These are phyloP conservation scores for Berberis thunbergii DNA, from an alignment of 164 flowering plant genomes.

Conservation along the genomic window DNA sequence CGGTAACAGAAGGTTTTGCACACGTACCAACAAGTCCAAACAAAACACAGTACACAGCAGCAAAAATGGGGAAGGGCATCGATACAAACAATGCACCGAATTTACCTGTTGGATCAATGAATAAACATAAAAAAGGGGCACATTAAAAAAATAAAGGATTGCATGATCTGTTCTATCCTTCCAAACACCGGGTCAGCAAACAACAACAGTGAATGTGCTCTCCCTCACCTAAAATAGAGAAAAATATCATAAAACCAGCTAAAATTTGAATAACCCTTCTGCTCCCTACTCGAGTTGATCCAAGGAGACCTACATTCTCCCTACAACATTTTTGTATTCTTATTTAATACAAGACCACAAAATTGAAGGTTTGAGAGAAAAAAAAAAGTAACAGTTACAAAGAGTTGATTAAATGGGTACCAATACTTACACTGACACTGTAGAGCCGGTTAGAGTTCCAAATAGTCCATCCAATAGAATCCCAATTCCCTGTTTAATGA, in stretches of 20 bases:
- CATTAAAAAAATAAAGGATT: neutral
- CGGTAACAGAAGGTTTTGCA: neutral
- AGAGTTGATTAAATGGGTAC: neutral
- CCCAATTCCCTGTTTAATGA: conserved; percentile 57
- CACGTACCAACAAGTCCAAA: conserved; percentile 82
- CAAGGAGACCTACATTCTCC: conserved; percentile 93
- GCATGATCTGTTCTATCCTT: neutral
- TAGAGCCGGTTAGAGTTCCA: conserved; percentile 79
- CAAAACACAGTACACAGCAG: no score
- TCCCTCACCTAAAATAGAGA: conserved; percentile 77
- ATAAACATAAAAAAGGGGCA: neutral
- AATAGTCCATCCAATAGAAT: conserved; percentile 76
- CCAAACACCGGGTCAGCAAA: neutral
- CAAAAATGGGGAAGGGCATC: conserved; percentile 90
- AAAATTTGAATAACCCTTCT: conserved; percentile 96
- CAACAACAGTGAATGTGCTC: neutral
- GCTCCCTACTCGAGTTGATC: conserved; percentile 94
- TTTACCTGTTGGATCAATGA: conserved; percentile 48
- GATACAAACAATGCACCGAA: conserved; percentile 98
- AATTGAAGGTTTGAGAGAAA: neutral
- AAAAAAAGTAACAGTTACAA: neutral
- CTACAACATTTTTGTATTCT: neutral
- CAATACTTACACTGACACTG: conserved; percentile 81
- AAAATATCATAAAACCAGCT: conserved; percentile 98
- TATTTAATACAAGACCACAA: neutral